Evolutionary conservation across 306 rosid species (phyloP).

Genomic region (Cucurbita maxima): DNA sequence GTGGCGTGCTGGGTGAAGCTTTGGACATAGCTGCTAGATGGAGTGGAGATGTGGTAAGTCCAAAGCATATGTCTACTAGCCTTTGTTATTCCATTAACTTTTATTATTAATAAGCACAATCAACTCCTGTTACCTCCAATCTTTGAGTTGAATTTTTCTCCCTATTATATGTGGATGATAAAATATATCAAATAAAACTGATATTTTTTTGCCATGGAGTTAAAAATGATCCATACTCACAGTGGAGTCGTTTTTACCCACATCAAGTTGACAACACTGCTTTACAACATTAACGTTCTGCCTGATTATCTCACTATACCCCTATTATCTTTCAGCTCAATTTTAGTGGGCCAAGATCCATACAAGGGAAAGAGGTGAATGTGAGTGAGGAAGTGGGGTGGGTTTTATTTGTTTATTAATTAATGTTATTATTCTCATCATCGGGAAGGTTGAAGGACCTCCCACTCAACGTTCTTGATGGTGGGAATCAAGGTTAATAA

Average conservation of each 20-base stretch:
- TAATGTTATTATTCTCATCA: not conserved
- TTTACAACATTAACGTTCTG: not conserved
- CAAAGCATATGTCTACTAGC: conserved; percentile 9
- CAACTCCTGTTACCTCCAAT: not conserved
- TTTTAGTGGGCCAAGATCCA: not conserved
- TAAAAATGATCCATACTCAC: not conserved
- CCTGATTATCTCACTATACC: not conserved
- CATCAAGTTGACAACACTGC: not conserved
- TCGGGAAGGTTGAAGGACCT: not conserved
- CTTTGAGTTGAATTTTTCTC: not conserved
- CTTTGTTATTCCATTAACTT: not conserved
- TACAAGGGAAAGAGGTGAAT: not conserved
- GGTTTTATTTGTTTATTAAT: not conserved
- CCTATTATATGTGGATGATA: not conserved
- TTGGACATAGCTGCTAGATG: conserved; percentile 88
- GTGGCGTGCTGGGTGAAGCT: conserved; percentile 89
- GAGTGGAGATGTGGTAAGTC: conserved; percentile 98
- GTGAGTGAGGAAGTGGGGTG: conserved; percentile 1
- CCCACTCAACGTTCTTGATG: not conserved
- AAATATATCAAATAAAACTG: not conserved
- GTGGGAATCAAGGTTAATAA: not conserved
- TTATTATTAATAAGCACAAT: not conserved
- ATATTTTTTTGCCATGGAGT: not conserved
- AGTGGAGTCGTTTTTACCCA: not conserved
- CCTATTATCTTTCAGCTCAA: not conserved